A percentile compares a stretch with the other conserved stretches of the same genome.
Evolutionary conservation across 345 rosid genomes (phyloP).

Genomic region (Citropsis articulata): DNA sequence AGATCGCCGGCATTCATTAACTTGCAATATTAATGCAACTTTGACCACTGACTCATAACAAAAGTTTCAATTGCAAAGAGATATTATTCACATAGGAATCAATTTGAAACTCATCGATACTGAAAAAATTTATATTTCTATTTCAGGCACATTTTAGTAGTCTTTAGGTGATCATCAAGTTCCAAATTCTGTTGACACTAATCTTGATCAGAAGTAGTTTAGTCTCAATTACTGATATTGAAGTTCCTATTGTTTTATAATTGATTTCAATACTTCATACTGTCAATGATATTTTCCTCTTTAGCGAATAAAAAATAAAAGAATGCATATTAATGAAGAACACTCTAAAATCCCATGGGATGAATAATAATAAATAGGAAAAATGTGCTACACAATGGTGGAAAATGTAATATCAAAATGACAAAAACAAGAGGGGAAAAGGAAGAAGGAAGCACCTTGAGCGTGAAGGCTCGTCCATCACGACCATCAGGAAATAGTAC

Average conservation of each 20-base stretch:
- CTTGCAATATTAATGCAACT: not conserved
- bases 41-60: not conserved
- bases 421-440: not conserved
- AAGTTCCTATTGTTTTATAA: not conserved
- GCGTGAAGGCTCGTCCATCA: constrained; percentile 94
- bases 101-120: not conserved
- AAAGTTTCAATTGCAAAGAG: not conserved
- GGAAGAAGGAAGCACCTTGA: constrained; percentile 56
- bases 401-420: constrained; percentile 7
- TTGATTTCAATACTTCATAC: not conserved
- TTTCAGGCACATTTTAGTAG: not conserved
- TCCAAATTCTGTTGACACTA: constrained; percentile 1
- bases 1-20: not conserved
- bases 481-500: constrained; percentile 96
- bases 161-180: not conserved
- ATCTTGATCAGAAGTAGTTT: not conserved
- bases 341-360: not conserved
- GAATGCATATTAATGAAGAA: not conserved
- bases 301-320: not conserved
- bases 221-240: not conserved
- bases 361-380: not conserved
- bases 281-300: not conserved
- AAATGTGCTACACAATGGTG: not conserved
- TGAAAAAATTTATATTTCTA: not conserved
- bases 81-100: not conserved